Evolutionary conservation across 164 flowering plant genomes (phyloP).

Genomic region (Annona cherimola): DNA sequence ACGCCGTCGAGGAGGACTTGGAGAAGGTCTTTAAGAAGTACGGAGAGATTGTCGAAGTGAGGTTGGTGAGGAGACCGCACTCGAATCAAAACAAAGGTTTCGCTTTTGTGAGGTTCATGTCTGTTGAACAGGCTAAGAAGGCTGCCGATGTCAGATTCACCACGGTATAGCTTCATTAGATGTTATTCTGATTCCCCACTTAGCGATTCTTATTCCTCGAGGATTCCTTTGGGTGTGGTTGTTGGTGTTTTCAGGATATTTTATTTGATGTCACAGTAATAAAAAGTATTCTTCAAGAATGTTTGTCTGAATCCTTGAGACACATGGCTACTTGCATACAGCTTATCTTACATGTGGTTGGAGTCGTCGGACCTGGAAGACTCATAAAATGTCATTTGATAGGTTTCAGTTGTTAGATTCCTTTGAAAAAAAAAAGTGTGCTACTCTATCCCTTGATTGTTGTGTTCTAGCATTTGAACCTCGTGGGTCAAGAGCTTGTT

Average conservation of each 20-base stretch:
- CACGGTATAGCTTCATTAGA: conserved; percentile 4
- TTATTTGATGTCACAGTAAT: no score
- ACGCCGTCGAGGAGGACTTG: conserved; percentile 24
- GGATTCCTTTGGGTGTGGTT: background rate
- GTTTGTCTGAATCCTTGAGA: background rate
- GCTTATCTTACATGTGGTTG: background rate
- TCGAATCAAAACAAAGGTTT: conserved; percentile 23
- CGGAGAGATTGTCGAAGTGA: conserved; percentile 23
- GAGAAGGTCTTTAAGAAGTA: conserved; percentile 13
- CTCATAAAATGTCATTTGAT: background rate
- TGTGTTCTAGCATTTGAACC: background rate
- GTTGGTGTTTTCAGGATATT: background rate
- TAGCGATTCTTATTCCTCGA: background rate
- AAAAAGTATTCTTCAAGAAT: background rate
- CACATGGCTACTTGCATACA: background rate
- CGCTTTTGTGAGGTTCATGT: conserved; percentile 27
- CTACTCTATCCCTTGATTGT: background rate
- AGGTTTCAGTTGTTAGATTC: background rate
- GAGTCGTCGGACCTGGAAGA: background rate
- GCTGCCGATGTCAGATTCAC: conserved; percentile 18
- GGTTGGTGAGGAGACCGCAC: conserved; percentile 15
- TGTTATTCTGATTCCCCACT: background rate
- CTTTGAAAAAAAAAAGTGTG: background rate
- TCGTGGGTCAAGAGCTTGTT: background rate
- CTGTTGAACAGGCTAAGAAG: conserved; percentile 20